Conservation (phyloP, 441 rosid species). For the Melastoma candidum region DNA sequence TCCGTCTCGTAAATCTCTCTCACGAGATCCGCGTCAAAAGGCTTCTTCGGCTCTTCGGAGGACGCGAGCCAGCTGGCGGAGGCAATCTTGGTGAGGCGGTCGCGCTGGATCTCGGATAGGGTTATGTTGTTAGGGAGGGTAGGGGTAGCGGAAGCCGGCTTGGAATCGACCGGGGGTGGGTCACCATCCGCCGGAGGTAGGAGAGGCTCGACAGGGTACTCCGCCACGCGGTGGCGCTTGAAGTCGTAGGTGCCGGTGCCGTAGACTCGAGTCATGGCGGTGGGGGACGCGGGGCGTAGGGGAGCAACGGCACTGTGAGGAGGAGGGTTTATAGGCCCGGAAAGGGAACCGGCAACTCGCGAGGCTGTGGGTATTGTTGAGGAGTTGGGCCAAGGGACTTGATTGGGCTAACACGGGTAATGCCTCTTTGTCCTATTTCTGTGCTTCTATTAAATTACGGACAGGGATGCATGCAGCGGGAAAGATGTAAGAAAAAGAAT, state of each 20-base stretch:
- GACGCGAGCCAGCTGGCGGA: conserved; percentile 68
- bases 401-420: too few species aligned
- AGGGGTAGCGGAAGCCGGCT: conserved; percentile 33
- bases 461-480: too few species aligned
- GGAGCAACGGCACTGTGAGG: conserved; percentile 3
- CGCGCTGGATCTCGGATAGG: conserved; percentile 84
- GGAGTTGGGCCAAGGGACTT: too few species aligned
- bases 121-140: conserved; percentile 73
- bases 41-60: conserved; percentile 30
- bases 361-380: too few species aligned
- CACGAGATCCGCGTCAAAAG: conserved; percentile 69
- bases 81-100: conserved; percentile 73
- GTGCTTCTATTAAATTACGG: too few species aligned
- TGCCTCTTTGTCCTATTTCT: too few species aligned
- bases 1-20: conserved; percentile 78
- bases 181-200: conserved; percentile 31
- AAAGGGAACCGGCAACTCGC: too few species aligned
- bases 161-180: conserved; percentile 40
- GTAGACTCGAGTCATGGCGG: conserved; percentile 70
- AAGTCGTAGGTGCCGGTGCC: conserved; percentile 94
- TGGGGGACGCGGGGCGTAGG: not conserved
- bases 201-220: conserved; percentile 70
- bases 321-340: too few species aligned
- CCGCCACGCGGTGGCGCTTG: conserved; percentile 98
- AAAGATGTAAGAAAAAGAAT: too few species aligned